Conservation (phyloP, 768 basidiomycete genomes). For the Tulasnella calospora region DNA sequence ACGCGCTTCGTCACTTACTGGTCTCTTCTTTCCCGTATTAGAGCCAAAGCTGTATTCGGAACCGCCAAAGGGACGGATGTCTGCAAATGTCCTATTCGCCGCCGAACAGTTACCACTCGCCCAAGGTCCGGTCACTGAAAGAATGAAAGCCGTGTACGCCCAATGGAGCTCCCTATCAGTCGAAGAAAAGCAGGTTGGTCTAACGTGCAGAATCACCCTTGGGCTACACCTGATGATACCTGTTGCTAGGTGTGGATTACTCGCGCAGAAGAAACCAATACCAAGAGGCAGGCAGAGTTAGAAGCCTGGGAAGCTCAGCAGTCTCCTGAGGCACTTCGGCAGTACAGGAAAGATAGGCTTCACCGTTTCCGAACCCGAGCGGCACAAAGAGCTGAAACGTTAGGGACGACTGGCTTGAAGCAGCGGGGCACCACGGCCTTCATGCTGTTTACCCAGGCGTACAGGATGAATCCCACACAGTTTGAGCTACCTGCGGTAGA, state of each 20-base stretch:
- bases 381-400: background rate
- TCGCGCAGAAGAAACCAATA: background rate
- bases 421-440: background rate
- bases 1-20: background rate
- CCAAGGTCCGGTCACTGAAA: background rate
- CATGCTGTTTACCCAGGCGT: background rate
- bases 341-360: background rate
- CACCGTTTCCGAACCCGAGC: background rate
- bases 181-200: constrained; percentile 14
- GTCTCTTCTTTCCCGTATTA: background rate
- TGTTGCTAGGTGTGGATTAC: background rate
- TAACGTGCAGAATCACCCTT: background rate
- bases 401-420: background rate
- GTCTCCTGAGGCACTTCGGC: background rate
- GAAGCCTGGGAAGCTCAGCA: constrained; percentile 17
- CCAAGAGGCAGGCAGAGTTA: background rate
- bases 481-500: background rate
- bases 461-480: background rate
- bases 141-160: background rate
- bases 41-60: background rate
- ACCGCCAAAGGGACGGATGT: background rate
- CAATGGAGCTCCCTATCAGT: constrained; percentile 15
- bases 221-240: background rate
- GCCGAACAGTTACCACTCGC: background rate
- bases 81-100: background rate